Evolutionary conservation across 2,329 filamentous ascomycete species (phyloP).

Genomic region (Aotearoamyces nothofagi): DNA sequence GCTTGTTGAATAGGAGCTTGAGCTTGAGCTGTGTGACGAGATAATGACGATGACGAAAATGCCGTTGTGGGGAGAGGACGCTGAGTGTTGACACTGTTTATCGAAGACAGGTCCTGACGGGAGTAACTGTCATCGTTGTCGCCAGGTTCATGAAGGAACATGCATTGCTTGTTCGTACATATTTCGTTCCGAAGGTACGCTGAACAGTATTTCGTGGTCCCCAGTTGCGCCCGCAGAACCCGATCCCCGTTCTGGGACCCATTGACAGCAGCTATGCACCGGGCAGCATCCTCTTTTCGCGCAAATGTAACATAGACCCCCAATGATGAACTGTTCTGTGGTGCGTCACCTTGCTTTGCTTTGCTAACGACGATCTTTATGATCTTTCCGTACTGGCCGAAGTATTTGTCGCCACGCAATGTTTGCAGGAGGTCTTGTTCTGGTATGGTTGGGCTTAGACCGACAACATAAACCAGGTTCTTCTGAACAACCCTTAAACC

Average conservation of each 20-base stretch:
- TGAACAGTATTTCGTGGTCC: conserved; percentile 97
- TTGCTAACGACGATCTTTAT: conserved; percentile 98
- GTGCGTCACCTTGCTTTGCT: conserved; percentile 49
- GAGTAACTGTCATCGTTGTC: conserved; percentile 97
- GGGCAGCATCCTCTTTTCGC: conserved; percentile 74
- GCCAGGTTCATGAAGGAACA: conserved; percentile 96
- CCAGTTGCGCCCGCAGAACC: conserved; percentile 60
- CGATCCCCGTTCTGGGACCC: conserved; percentile 84
- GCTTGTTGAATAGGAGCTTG: conserved; percentile 19
- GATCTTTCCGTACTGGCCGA: conserved; percentile 96
- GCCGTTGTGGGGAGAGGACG: conserved; percentile 41
- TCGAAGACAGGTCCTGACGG: conserved; percentile 81
- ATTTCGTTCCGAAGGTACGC: conserved; percentile 89
- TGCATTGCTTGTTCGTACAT: conserved; percentile 92
- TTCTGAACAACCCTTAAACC: conserved; percentile 95
- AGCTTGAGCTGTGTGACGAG: conserved; percentile 32
- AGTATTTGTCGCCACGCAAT: conserved; percentile 80
- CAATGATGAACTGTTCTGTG: conserved; percentile 62
- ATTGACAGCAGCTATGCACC: conserved; percentile 84
- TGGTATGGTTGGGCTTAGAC: conserved; percentile 76
- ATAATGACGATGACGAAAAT: conserved; percentile 35
- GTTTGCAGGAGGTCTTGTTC: conserved; percentile 90
- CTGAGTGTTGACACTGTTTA: conserved; percentile 78
- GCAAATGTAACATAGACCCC: conserved; percentile 99
- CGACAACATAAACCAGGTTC: conserved; percentile 96